Conservation (phyloP, 176 grass and related monocot genomes). For the Phyllostachys edulis region DNA sequence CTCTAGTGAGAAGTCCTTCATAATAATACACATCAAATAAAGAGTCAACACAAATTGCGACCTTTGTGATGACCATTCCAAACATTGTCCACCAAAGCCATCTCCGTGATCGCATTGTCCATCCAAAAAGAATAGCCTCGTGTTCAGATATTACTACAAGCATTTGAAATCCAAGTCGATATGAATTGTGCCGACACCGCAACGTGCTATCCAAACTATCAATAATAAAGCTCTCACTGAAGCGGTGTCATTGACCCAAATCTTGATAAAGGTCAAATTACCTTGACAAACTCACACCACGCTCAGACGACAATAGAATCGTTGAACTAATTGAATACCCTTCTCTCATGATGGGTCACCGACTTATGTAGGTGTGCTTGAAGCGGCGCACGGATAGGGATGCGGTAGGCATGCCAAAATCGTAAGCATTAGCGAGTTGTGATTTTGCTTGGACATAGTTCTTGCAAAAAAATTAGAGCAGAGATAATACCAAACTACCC, state of each 20-base stretch:
- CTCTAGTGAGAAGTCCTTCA: slow-evolving; percentile 61
- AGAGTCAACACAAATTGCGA: slow-evolving; percentile 69
- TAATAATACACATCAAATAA: slow-evolving; percentile 58
- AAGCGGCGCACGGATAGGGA: too few relatives aligned
- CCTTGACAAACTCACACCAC: neutral
- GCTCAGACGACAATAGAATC: neutral
- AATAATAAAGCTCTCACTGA: neutral
- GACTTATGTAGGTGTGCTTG: too few relatives aligned
- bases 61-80: slow-evolving; percentile 55
- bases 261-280: neutral
- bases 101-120: slow-evolving; percentile 71
- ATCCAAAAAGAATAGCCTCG: slow-evolving; percentile 18
- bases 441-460: too few relatives aligned
- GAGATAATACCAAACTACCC: neutral
- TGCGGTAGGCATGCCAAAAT: too few relatives aligned
- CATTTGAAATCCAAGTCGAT: neutral
- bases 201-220: neutral
- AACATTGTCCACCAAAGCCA: slow-evolving; percentile 98
- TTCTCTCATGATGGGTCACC: slow-evolving; percentile 5
- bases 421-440: too few relatives aligned
- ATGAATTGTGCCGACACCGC: neutral
- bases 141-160: neutral
- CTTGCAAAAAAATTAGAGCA: neutral
- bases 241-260: neutral
- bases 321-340: neutral